Base-by-base conservation (phyloP, 108 stramenopile genomes). In the Stephanodiscus minutulus region DNA sequence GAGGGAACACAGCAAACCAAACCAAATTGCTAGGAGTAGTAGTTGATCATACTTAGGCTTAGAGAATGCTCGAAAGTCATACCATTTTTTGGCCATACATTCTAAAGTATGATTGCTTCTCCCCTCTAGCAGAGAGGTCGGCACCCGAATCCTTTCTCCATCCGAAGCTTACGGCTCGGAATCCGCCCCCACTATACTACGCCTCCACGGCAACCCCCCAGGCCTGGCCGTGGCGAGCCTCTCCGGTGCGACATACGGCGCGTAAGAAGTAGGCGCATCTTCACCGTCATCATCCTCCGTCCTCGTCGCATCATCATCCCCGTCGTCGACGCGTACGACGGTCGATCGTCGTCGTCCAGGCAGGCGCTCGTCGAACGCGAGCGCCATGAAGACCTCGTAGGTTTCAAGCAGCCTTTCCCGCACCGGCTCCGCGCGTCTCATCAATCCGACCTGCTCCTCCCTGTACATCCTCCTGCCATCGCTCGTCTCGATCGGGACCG, bases 401-500 rank as follows among this genome's bases (percentile, higher is more conserved):
- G 88, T 82, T 17, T 57, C 7, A 27, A 91, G 64, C 53, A 94
- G 56, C 7, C 83, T 67, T 29, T 61, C 25, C 33, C 92, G 73
- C 8, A 91, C 82, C 18, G 85, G 75, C 36, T 85, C 76, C 4
- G 86, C 85, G 18, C 64, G 47, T n/a, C 75, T 50, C 90, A 94
- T 89, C 22, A 91, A 76, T 46, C 61, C 69, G 25, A 49, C 18
- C 63, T 94, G 92, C 52, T 62, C 47, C 17, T 73, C 21, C 36
- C 85, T 68, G 66, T 98, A 98, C 57, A 78, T 50, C 28, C 82
- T 82, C 49, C 96, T 67, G 12, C 97, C 97, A 33, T 88, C 87
- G n/a, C 83, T 43, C 4, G 91, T 96, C 74, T 97, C 97, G 12
- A 98, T 68, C 22, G 85, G 82, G 7, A 98, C 82, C 3, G 87